Evolutionary conservation across 139 green algal genomes (phyloP).

Genomic region (Chlamydomonas urium): DNA sequence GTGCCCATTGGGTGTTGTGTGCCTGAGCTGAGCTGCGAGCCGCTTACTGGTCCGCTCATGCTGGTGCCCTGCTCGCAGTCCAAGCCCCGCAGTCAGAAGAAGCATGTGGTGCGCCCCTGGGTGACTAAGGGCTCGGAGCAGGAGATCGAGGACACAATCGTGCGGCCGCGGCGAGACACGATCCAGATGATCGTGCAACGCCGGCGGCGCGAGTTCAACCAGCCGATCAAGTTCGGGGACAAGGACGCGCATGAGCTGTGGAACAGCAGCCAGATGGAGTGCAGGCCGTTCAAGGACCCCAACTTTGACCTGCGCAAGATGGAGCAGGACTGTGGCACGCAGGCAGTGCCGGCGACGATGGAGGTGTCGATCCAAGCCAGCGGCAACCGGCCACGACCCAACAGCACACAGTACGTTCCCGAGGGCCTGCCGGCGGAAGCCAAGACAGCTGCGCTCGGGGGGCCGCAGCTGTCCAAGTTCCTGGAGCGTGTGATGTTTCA

Average conservation of each 20-base stretch:
- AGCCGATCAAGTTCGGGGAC: slow-evolving; percentile 46
- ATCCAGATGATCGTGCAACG: slow-evolving; percentile 41
- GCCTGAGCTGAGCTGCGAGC: too few species aligned
- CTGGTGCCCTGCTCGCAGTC: background rate
- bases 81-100: slow-evolving; percentile 34
- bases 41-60: too few species aligned
- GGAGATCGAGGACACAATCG: slow-evolving; percentile 53
- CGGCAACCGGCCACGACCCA: slow-evolving; percentile 18
- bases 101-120: slow-evolving; percentile 35
- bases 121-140: slow-evolving; percentile 34
- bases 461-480: slow-evolving; percentile 33
- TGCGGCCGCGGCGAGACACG: slow-evolving; percentile 10
- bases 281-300: slow-evolving; percentile 66
- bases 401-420: slow-evolving; percentile 41
- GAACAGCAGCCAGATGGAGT: slow-evolving; percentile 68
- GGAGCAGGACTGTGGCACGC: slow-evolving; percentile 51
- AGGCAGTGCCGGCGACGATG: slow-evolving; percentile 38
- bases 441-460: slow-evolving; percentile 25
- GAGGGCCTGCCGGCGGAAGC: slow-evolving; percentile 29
- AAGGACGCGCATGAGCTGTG: slow-evolving; percentile 74
- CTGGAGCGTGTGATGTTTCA: slow-evolving; percentile 35
- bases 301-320: slow-evolving; percentile 61
- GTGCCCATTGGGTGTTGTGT: too few species aligned
- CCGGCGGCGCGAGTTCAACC: slow-evolving; percentile 50
- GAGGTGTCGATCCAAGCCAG: slow-evolving; percentile 5